Evolutionary conservation across 129 eudicot species (phyloP).

Genomic region (Tagetes erecta): DNA sequence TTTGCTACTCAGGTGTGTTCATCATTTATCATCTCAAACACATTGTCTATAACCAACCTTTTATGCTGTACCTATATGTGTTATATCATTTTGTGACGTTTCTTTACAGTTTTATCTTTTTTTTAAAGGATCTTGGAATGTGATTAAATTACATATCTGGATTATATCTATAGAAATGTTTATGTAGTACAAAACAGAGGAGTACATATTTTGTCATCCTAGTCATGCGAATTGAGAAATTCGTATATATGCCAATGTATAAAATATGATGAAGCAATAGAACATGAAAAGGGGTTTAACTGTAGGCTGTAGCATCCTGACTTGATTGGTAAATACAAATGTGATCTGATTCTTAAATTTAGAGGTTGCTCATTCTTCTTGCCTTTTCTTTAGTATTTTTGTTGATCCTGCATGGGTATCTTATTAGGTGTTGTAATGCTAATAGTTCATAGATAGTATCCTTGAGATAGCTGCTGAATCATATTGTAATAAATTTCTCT

Average conservation of each 20-base stretch:
- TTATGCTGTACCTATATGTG: neutral
- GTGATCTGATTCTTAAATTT: neutral
- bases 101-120: neutral
- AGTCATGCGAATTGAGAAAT: neutral
- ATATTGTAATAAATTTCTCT: neutral
- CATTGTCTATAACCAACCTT: neutral
- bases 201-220: slow-evolving; percentile 4
- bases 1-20: slow-evolving; percentile 78
- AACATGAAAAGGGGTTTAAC: neutral
- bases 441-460: neutral
- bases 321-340: neutral
- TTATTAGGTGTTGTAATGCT: neutral
- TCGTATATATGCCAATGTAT: neutral
- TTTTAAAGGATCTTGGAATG: neutral
- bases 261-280: neutral
- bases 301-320: slow-evolving; percentile 17
- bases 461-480: neutral
- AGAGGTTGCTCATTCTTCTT: neutral
- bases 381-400: neutral
- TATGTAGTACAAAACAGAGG: slow-evolving; percentile 11
- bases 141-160: neutral
- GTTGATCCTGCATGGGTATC: neutral
- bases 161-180: slow-evolving; percentile 19
- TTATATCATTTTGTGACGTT: neutral
- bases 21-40: neutral